Evolutionary conservation across 106 monocot genomes (phyloP).

Genomic region (Iris macrosiphon): DNA sequence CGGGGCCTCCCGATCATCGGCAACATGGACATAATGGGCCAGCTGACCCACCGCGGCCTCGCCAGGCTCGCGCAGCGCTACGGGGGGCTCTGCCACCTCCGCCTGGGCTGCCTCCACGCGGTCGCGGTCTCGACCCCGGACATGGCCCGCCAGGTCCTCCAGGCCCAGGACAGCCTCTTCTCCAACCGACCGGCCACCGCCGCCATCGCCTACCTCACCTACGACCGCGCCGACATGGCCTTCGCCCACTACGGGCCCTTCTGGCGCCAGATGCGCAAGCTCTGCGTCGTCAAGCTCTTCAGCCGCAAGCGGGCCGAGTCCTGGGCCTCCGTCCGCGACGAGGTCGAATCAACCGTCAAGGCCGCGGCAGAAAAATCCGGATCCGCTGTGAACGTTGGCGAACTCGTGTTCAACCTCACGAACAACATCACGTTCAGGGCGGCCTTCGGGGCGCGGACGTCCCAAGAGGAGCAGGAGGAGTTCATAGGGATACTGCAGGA

Average conservation of each 20-base stretch:
- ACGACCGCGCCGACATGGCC: constrained; percentile 83
- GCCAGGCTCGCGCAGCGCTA: constrained; percentile 40
- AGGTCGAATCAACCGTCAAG: constrained; percentile 24
- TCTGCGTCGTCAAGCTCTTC: constrained; percentile 79
- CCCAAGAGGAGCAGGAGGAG: constrained; percentile 26
- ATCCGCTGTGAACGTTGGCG: constrained; percentile 35
- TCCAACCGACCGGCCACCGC: constrained; percentile 63
- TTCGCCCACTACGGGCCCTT: constrained; percentile 83
- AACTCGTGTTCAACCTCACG: constrained; percentile 52
- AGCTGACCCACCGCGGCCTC: constrained; percentile 74
- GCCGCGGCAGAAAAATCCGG: background rate
- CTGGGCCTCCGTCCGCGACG: constrained; percentile 65
- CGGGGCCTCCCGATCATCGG: constrained; percentile 53
- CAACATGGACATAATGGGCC: constrained; percentile 47
- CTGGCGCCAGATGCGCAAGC: constrained; percentile 93
- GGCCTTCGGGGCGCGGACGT: constrained; percentile 37
- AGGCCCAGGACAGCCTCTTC: constrained; percentile 50
- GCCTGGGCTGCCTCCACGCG: constrained; percentile 44
- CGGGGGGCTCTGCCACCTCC: constrained; percentile 66
- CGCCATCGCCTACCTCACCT: constrained; percentile 71
- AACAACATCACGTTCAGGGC: constrained; percentile 55
- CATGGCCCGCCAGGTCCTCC: constrained; percentile 57
- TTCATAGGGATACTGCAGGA: constrained; percentile 68
- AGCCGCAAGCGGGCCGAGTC: constrained; percentile 61
- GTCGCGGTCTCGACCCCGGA: constrained; percentile 63